Conservation (phyloP, 2,329 filamentous ascomycete genomes). For the Apiospora phragmitis region DNA sequence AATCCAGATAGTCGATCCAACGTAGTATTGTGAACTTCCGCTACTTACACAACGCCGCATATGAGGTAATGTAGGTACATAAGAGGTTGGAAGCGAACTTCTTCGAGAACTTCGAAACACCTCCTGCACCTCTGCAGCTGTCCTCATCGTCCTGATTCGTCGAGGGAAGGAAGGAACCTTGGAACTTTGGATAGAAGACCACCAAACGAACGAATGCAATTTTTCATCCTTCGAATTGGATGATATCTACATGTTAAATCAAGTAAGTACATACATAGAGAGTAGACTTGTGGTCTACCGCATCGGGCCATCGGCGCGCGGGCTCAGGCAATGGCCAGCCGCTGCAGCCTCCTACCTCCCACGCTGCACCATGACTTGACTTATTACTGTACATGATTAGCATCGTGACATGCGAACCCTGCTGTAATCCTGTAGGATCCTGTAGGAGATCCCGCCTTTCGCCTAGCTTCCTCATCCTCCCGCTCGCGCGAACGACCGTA, state of each 20-base stretch:
- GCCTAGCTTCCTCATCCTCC: slow-evolving; percentile 23
- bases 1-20: slow-evolving; percentile 7
- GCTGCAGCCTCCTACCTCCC: neutral
- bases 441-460: slow-evolving; percentile 30
- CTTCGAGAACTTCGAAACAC: too few species aligned
- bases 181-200: neutral
- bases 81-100: too few species aligned
- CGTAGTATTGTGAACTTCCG: neutral
- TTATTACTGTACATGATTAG: slow-evolving; percentile 14
- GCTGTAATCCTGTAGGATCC: slow-evolving; percentile 15
- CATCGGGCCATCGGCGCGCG: neutral
- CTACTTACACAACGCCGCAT: neutral
- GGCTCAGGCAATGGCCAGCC: slow-evolving; percentile 1
- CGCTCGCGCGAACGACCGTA: slow-evolving; percentile 14
- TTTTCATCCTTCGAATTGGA: too few species aligned
- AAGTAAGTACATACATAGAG: too few species aligned
- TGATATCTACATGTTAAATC: too few species aligned
- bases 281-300: too few species aligned
- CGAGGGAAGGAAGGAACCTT: too few species aligned
- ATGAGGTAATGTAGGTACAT: too few species aligned
- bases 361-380: slow-evolving; percentile 1
- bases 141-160: neutral
- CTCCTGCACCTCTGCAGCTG: neutral
- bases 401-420: slow-evolving; percentile 26
- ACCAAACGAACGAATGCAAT: too few species aligned